phyloP scores from a whole-genome alignment of 2,329 filamentous ascomycete species.

The Chrysoporthe deuterocubensis region DNA sequence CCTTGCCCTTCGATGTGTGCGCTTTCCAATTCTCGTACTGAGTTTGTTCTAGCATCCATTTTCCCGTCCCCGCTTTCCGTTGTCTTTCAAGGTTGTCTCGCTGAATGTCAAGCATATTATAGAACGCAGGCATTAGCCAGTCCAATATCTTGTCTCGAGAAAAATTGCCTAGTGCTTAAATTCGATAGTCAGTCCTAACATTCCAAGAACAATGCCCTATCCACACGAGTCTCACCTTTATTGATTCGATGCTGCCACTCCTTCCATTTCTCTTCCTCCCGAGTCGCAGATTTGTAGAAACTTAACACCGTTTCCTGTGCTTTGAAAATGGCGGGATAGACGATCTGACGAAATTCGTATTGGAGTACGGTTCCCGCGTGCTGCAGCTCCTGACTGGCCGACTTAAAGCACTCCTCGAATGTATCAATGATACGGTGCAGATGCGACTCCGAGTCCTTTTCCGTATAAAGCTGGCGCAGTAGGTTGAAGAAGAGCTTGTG shows the following conservation, averaged over 20 bases:
- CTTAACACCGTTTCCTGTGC: not conserved
- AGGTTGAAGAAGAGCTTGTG: slow-evolving; percentile 11
- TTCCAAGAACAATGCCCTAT: too few relatives aligned
- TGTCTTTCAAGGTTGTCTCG: too few relatives aligned
- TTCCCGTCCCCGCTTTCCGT: too few relatives aligned
- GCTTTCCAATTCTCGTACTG: too few relatives aligned
- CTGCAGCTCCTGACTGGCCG: not conserved
- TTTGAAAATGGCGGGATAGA: not conserved
- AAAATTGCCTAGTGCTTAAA: too few relatives aligned
- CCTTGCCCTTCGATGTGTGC: too few relatives aligned
- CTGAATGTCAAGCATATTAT: too few relatives aligned
- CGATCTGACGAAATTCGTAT: not conserved
- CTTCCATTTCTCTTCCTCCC: not conserved
- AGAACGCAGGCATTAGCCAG: too few relatives aligned
- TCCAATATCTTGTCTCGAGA: too few relatives aligned
- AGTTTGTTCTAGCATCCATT: too few relatives aligned
- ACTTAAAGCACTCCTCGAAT: not conserved
- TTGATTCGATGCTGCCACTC: not conserved
- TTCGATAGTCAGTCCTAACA: too few relatives aligned
- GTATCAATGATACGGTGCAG: not conserved
- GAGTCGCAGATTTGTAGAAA: not conserved
- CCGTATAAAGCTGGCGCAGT: not conserved
- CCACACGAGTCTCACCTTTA: not conserved
- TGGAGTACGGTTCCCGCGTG: not conserved
- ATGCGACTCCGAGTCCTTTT: not conserved